Percentiles rank a stretch among this genome's conserved stretches.
These are phyloP conservation scores for Mrakia blollopis DNA, from an alignment of 768 basidiomycete genomes.

Conservation along the genomic window DNA sequence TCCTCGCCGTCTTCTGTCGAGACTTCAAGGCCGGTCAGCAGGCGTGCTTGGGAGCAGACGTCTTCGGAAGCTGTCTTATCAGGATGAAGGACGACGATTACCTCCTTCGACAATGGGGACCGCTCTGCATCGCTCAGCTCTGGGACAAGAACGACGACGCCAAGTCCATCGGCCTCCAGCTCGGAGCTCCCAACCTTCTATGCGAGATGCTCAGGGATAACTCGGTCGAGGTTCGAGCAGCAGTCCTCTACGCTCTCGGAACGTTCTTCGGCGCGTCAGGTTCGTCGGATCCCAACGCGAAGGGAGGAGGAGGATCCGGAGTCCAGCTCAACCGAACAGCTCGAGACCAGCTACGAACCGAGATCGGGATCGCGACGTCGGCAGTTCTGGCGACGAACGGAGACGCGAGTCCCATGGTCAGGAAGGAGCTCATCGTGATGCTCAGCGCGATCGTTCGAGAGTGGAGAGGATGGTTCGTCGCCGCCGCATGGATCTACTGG, in stretches of 20 bases:
- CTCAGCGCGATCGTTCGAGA: slow-evolving; percentile 91
- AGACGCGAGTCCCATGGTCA: slow-evolving; percentile 92
- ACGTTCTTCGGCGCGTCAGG: slow-evolving; percentile 90
- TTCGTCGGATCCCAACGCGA: slow-evolving; percentile 59
- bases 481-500: slow-evolving; percentile 95
- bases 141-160: slow-evolving; percentile 85
- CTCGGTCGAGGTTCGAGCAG: slow-evolving; percentile 86
- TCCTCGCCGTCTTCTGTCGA: slow-evolving; percentile 81
- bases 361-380: slow-evolving; percentile 85
- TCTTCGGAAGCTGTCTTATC: slow-evolving; percentile 82
- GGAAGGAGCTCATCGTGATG: slow-evolving; percentile 86
- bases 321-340: slow-evolving; percentile 53
- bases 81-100: slow-evolving; percentile 85
- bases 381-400: slow-evolving; percentile 82
- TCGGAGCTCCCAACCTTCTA: slow-evolving; percentile 29
- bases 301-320: slow-evolving; percentile 79
- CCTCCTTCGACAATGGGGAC: slow-evolving; percentile 87
- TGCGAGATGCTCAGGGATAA: slow-evolving; percentile 61
- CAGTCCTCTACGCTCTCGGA: slow-evolving; percentile 83
- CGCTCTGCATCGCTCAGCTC: slow-evolving; percentile 86
- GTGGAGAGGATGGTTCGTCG: slow-evolving; percentile 92
- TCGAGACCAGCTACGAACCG: slow-evolving; percentile 54
- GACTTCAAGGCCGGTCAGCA: slow-evolving; percentile 81
- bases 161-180: slow-evolving; percentile 51
- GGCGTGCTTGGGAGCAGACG: slow-evolving; percentile 61